A percentile compares a stretch with the other conserved stretches of the same genome.
Evolutionary conservation across 176 grass and related monocot species (phyloP).

Genomic region (Oryza coarctata): DNA sequence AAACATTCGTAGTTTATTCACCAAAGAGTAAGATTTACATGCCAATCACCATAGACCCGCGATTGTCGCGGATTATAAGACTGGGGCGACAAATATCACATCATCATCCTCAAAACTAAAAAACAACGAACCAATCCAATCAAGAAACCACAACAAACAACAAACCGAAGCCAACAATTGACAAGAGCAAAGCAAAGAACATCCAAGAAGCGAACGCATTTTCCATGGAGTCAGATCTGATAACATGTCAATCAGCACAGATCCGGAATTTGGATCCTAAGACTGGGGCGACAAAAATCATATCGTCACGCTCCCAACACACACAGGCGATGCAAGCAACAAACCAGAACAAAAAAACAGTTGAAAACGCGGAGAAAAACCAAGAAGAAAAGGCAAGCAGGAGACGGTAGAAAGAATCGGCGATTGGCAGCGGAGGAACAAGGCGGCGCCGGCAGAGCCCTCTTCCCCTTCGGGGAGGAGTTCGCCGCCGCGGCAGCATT

Average conservation of each 20-base stretch:
- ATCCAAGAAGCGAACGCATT: too few relatives aligned
- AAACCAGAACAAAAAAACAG: background rate
- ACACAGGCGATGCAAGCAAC: background rate
- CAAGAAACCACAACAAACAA: too few relatives aligned
- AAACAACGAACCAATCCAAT: background rate
- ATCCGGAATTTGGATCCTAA: conserved; percentile 46
- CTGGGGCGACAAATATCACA: conserved; percentile 39
- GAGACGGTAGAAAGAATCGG: background rate
- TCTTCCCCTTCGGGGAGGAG: background rate
- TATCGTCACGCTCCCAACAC: conserved; percentile 54
- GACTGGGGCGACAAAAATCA: conserved; percentile 74
- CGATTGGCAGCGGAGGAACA: background rate
- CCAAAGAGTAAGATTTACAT: conserved; percentile 23
- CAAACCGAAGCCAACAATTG: background rate
- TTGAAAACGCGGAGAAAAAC: background rate
- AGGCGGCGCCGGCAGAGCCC: background rate
- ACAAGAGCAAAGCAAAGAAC: background rate
- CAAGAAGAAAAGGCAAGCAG: too few relatives aligned
- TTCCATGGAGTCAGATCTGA: conserved; percentile 44
- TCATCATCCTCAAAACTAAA: conserved; percentile 18
- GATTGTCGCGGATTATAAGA: conserved; percentile 14
- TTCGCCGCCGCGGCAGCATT: background rate
- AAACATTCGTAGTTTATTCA: background rate
- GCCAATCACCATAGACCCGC: conserved; percentile 35
- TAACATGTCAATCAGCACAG: conserved; percentile 69